Evolutionary conservation across 2,329 filamentous ascomycete species (phyloP).

Genomic region (Lecanicillium sp.): DNA sequence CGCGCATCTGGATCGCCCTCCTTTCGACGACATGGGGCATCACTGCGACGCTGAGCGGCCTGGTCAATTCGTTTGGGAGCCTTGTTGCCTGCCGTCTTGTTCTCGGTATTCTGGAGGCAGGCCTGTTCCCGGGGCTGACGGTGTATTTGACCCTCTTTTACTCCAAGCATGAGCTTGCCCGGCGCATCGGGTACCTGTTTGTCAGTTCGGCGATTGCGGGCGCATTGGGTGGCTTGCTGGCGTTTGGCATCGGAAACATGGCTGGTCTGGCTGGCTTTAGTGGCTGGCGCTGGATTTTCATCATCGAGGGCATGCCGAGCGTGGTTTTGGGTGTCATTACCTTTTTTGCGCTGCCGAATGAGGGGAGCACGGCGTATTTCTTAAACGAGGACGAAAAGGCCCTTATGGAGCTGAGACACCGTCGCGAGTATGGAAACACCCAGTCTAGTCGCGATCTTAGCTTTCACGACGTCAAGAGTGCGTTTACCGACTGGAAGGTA

Average conservation of each 20-base stretch:
- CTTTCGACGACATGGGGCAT: constrained; percentile 59
- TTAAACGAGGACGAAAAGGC: constrained; percentile 51
- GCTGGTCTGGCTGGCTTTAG: constrained; percentile 54
- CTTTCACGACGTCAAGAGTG: constrained; percentile 55
- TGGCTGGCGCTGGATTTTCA: constrained; percentile 67
- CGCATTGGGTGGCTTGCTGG: constrained; percentile 63
- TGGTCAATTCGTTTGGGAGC: constrained; percentile 55
- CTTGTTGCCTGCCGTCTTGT: constrained; percentile 62
- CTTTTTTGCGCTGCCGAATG: constrained; percentile 27
- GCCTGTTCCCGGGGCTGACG: constrained; percentile 60
- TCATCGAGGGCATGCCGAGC: constrained; percentile 40
- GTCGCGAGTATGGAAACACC: constrained; percentile 38
- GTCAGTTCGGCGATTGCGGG: constrained; percentile 63
- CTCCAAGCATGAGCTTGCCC: constrained; percentile 61
- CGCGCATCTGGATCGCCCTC: constrained; percentile 54
- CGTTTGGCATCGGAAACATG: constrained; percentile 66
- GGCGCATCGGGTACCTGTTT: constrained; percentile 67
- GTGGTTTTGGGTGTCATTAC: constrained; percentile 25
- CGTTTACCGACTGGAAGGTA: constrained; percentile 68
- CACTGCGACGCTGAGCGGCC: constrained; percentile 60
- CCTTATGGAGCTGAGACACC: constrained; percentile 44
- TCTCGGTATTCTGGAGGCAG: constrained; percentile 60
- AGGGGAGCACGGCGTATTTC: constrained; percentile 47
- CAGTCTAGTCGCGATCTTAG: constrained; percentile 35
- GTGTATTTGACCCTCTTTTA: constrained; percentile 71